Base-by-base conservation (phyloP, 345 rosid genomes). In the Murraya paniculata region DNA sequence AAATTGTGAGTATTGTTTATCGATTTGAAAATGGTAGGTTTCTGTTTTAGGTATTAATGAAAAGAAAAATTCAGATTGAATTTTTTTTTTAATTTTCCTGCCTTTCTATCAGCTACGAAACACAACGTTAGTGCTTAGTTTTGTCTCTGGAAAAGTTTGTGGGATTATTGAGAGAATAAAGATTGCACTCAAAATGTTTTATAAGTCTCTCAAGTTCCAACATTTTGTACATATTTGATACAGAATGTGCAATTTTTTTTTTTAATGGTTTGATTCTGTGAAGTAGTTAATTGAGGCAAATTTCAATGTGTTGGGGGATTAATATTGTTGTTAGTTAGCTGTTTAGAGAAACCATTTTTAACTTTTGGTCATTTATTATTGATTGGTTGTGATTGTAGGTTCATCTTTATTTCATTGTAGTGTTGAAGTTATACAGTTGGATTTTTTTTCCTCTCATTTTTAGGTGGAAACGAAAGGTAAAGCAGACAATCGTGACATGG, bases 391-490 rank as follows among this genome's bases (percentile, higher is more conserved):
- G 35, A 25, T 70, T 9, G 10, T 31, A 64, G 24, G 33, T 64
- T 64, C 4, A 31, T 31, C 33, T 64, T 18, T 18, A 18, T 45
- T 71, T 28, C 21, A 31, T 71, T 53, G 0, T 71, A 11, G 18
- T 30, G 24, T 65, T 65, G 3, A 27, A 50, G 55, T 70, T 50
- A 7, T 4, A 27, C 2, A 53, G n/a, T 71, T 50, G 36, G 16
- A 13, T 28, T 33, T 57, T 68, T 45, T 59, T 59, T 57, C 57
- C 22, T 18, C 71, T 22, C 74, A 28, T 78, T 39, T 81, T 85
- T 78, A 93, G 97, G 86, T 68, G 25, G 88, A 83, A 74, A 87
- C 68, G 83, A 78, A 79, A 80, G 76, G 68, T 27, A 61, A 79
- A 64, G 64, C 28, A 72, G 76, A 78, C 74, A 41, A 9, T 39